A percentile compares a stretch with the other conserved stretches of the same genome.
phyloP scores from a whole-genome alignment of 257 asterid genomes.

The Penstemon eatonii region DNA sequence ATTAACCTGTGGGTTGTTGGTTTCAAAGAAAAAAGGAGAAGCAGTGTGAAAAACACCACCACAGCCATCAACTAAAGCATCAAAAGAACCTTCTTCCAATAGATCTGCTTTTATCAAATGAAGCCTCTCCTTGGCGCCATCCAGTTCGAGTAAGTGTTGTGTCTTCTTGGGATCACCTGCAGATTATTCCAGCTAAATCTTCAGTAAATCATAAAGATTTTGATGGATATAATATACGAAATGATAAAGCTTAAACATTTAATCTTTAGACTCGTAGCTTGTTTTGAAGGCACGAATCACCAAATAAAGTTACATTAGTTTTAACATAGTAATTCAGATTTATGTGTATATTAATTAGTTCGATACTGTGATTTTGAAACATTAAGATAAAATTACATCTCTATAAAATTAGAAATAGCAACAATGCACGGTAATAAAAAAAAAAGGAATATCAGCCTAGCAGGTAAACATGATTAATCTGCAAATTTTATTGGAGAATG shows the following conservation, averaged over 20 bases:
- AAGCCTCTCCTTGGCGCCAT: conserved; percentile 51
- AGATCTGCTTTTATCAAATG: conserved; percentile 44
- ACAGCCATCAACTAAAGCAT: conserved; percentile 50
- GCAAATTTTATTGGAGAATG: too few species aligned
- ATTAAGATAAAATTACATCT: too few species aligned
- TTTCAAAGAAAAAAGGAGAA: conserved; percentile 38
- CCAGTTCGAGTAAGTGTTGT: conserved; percentile 41
- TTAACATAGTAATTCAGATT: neutral
- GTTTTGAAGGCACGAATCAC: neutral
- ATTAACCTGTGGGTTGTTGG: conserved; percentile 42
- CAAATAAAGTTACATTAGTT: conserved; percentile 1
- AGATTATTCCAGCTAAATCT: conserved; percentile 7
- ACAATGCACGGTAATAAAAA: too few species aligned
- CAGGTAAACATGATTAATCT: neutral
- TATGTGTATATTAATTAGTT: neutral
- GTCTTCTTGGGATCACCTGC: conserved; percentile 39
- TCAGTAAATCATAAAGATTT: conserved; percentile 1
- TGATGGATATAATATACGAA: neutral
- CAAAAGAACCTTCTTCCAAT: conserved; percentile 44
- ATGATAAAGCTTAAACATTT: neutral
- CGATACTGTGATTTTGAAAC: neutral
- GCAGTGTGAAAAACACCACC: conserved; percentile 60
- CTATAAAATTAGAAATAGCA: too few species aligned
- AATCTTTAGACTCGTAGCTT: neutral
- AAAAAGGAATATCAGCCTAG: too few species aligned